phyloP scores from a whole-genome alignment of 2,329 filamentous ascomycete species.

The Hirsutella rhossiliensis region DNA sequence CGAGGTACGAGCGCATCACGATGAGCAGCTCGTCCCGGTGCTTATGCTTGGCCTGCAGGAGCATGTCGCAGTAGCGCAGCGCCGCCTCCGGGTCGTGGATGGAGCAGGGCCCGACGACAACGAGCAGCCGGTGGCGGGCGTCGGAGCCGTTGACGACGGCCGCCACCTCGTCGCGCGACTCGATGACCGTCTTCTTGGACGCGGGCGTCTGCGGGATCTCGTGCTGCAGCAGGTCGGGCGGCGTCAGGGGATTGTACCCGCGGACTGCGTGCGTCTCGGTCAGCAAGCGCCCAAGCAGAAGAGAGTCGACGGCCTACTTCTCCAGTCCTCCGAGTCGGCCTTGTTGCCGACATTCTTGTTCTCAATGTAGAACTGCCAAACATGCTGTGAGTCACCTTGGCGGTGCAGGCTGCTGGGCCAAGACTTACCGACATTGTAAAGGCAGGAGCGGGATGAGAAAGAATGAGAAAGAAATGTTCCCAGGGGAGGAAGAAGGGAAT shows the following conservation, averaged over 20 bases:
- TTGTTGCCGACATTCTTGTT: conserved; percentile 72
- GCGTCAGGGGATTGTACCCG: conserved; percentile 86
- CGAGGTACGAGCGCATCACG: conserved; percentile 95
- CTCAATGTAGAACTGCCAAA: conserved; percentile 53
- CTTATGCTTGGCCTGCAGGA: conserved; percentile 74
- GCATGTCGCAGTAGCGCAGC: conserved; percentile 80
- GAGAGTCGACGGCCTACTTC: conserved; percentile 46
- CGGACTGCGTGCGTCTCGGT: conserved; percentile 40
- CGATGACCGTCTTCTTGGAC: conserved; percentile 48
- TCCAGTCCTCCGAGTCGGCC: conserved; percentile 65
- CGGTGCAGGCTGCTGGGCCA: neutral
- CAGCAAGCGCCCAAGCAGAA: neutral
- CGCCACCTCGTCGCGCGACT: conserved; percentile 50
- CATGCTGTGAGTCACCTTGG: conserved; percentile 15
- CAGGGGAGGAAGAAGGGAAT: too few species aligned
- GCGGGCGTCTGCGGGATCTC: conserved; percentile 58
- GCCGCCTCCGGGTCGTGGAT: conserved; percentile 91
- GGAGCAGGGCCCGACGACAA: conserved; percentile 90
- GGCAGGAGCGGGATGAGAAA: too few species aligned
- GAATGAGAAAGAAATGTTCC: too few species aligned
- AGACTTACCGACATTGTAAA: too few species aligned
- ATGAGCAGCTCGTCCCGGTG: conserved; percentile 83
- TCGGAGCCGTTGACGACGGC: conserved; percentile 59
- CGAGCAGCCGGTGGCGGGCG: conserved; percentile 44
- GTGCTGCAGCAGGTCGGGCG: conserved; percentile 89